Base-by-base conservation (phyloP, 2,329 filamentous ascomycete genomes). In the Falciphora oryzae region DNA sequence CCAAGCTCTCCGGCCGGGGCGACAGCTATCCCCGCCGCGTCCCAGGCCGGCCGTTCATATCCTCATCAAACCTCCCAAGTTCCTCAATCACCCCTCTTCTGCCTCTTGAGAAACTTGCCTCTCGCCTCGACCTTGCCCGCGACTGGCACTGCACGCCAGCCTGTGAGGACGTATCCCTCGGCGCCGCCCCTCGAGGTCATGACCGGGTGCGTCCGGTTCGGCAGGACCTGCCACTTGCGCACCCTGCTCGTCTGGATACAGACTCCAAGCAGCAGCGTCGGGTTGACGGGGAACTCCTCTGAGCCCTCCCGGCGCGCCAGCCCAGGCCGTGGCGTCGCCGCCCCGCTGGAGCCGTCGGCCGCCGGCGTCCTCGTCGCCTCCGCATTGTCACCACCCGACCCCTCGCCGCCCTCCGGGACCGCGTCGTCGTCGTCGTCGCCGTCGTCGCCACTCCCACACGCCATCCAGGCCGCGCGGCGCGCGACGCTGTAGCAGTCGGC, bases 131-230 rank as follows among this genome's bases (percentile, higher is more conserved):
- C 89, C 70, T 84, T 87, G 2, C 91, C 92, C 71, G 91, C 85
- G 0, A 90, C 87, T 0, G 95, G 95, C 59, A 94, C 79, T 1
- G 95, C 92, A 69, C 88, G 85, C 74, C 90, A 91, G 0, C 85
- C 94, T 32, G 92, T 94, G 69, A 98, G 93, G 4, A 99, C 75
- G 75, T 92, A 99, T 0, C 95, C 95, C 73, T 98, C 94, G 0
- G 92, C 87, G 0, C 94, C 94, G 27, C 95, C 95, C 57, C 85
- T 84, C 53, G 88, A 88, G 66, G 91, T 97, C 95, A 99, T 99
- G 64, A 96, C 77, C 8, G 95, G 95, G 78, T 99, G 95, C 63
- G 95, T 98, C 64, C 95, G 81, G 0, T 92, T 91, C 0, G 95
- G 95, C 60, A 99, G 76, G 2, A 97, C 93, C 79, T 99, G 95